Evolutionary conservation across 2,329 filamentous ascomycete genomes (phyloP).

Genomic region (Penicillium sp.): DNA sequence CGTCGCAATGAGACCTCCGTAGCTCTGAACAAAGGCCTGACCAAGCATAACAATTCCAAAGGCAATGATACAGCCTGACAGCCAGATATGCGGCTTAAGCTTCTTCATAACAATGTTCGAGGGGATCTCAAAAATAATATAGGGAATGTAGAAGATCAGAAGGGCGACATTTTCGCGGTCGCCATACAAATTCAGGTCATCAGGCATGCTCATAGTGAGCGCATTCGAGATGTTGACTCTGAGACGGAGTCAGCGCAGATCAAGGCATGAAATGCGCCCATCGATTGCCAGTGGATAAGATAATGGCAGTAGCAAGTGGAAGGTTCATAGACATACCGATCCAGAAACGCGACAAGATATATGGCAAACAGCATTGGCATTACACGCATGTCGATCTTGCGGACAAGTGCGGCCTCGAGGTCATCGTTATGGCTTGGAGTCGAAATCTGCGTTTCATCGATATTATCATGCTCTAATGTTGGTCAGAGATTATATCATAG

Average conservation of each 20-base stretch:
- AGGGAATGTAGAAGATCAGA: slow-evolving; percentile 60
- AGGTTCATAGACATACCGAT: slow-evolving; percentile 15
- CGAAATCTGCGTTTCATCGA: not conserved
- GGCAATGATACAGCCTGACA: slow-evolving; percentile 27
- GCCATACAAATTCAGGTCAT: slow-evolving; percentile 49
- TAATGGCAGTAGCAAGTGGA: not conserved
- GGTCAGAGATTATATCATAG: not conserved
- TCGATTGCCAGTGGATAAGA: not conserved
- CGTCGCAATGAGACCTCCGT: slow-evolving; percentile 31
- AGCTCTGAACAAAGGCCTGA: slow-evolving; percentile 33
- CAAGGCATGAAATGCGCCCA: slow-evolving; percentile 2
- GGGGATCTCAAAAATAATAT: slow-evolving; percentile 51
- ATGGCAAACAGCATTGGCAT: slow-evolving; percentile 25
- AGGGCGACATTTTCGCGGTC: slow-evolving; percentile 56
- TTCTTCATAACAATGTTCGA: slow-evolving; percentile 58
- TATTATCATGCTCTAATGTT: not conserved
- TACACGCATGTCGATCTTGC: slow-evolving; percentile 24
- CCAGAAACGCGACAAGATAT: slow-evolving; percentile 24
- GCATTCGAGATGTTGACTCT: slow-evolving; percentile 59
- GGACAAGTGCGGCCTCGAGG: slow-evolving; percentile 20
- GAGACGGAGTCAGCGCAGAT: slow-evolving; percentile 3
- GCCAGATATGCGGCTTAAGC: slow-evolving; percentile 57
- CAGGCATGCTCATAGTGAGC: slow-evolving; percentile 54
- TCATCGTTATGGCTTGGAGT: no score
- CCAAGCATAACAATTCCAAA: slow-evolving; percentile 31